Evolutionary conservation across 2,329 filamentous ascomycete genomes (phyloP).

Genomic region (Monilinia vaccinii-corymbosi): DNA sequence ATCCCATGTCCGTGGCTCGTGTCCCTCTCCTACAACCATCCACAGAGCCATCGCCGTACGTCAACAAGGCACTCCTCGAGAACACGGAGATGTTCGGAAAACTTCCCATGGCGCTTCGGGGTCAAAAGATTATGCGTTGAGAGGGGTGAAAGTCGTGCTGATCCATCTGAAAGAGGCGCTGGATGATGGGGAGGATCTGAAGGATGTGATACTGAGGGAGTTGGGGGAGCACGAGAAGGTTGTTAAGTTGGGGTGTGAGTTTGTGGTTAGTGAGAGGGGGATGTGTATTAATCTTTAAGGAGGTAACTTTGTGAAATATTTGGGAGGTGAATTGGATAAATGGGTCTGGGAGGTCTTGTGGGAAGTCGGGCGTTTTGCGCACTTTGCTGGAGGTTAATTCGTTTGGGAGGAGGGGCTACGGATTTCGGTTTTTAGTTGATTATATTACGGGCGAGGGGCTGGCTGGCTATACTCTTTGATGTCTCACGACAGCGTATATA

Average conservation of each 20-base stretch:
- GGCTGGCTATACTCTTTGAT: neutral
- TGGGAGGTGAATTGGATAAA: neutral
- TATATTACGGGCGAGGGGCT: neutral
- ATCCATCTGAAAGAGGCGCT: slow-evolving; percentile 92
- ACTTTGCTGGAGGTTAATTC: neutral
- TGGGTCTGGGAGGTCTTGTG: neutral
- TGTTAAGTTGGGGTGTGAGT: slow-evolving; percentile 63
- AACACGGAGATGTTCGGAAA: neutral
- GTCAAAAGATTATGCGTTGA: slow-evolving; percentile 34
- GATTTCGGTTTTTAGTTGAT: neutral
- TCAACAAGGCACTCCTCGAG: no score
- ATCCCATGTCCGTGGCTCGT: no score
- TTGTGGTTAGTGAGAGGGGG: slow-evolving; percentile 42
- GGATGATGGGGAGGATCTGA: slow-evolving; percentile 55
- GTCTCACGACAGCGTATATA: neutral
- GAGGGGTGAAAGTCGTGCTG: slow-evolving; percentile 70
- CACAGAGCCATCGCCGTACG: neutral
- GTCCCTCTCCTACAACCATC: neutral
- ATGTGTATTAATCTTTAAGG: neutral
- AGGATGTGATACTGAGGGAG: slow-evolving; percentile 61
- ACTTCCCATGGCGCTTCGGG: neutral
- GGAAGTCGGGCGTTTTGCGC: neutral
- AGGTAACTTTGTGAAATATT: neutral
- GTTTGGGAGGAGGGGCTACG: neutral
- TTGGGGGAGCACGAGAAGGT: slow-evolving; percentile 52